Evolutionary conservation across 2,329 filamentous ascomycete species (phyloP), one percentile per base, ranked within the genome.

Genomic region (Apiospora hydei): DNA sequence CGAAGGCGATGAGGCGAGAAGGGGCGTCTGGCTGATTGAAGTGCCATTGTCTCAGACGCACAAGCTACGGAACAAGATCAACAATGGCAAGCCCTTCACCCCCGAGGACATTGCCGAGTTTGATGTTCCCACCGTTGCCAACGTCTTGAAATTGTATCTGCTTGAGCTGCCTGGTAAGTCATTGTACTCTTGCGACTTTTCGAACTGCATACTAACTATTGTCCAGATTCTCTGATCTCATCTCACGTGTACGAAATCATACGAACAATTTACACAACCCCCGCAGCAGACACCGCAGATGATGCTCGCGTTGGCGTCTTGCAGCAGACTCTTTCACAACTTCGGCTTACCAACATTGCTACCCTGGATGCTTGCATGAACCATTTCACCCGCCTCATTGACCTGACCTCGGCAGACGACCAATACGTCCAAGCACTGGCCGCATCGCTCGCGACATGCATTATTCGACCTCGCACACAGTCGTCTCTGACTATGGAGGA

Each of bases 191-290:
- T 49, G 1, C 5, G 8, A 38, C 3, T 34, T 14, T 57, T 71
- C 66, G 69, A 21, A 43, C 61, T 14, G 41, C 46, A 24, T 38
- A 47, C 81, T 85, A 74, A 83, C 74, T 57, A 4, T 24, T 26
- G 67, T 18, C 4, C 76, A 96, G 96, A 99, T 83, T 98, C 96
- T n/a, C 88, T 99, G 74, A 96, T 99, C 74, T 98, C 96, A 71
- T 97, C 95, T 53, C 96, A 98, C 81, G 95, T 99, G 72, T 99
- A 99, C 82, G 97, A 99, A 84, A 98, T 99, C 80, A 92, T 99
- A 81, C 95, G 98, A 84, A 98, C 95, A 1, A 97, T 99, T 75
- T 99, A 99, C 85, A 92, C 91, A 67, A 95, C 93, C 18, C 92
- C 94, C 16, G 88, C 93, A 67, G 89, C 93, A 57, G 94, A 97